Evolutionary conservation across 331 rosid species (phyloP), one percentile per base, ranked within the genome.

Genomic region (Pyrus hybrid): DNA sequence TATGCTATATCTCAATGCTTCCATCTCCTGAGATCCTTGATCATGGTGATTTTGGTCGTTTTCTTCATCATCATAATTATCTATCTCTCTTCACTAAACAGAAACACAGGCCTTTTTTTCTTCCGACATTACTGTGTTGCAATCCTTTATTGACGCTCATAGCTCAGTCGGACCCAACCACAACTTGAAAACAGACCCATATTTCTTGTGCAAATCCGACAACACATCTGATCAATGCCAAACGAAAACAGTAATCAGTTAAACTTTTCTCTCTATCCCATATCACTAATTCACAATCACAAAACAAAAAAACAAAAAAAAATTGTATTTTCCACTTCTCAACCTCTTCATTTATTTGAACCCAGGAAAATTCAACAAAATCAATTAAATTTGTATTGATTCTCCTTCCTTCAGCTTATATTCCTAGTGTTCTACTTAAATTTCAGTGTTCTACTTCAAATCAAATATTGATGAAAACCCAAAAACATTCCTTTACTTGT

Each of bases 161-260:
- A 35, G 43, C 43, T 35, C 43, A 35, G 43, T 35, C 43, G 91
- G 96, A 74, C 96, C 93, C 79, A 93, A 75, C 96, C 98, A 93
- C 76, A 93, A 80, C 90, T 87, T 93, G 83, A 90, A 80, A 73
- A 90, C 80, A 20, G 96, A 72, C 63, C 98, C 96, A 84, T 85
- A 86, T 63, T 75, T 78, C 78, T 85, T 76, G 75, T 93, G 98
- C 12, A 86, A 85, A 78, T 83, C 86, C 58, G 85, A 80, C 78
- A 93, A 78, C 76, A 87, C 64, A 58, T 90, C 96, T 93, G 86
- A 64, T 30, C 51, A 14, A 80, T 64, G 66, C 69, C 68, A 77
- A 75, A 75, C 77, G 77, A n/a, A 28, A 29, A 30, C 7, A 45
- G 58, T 14, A 22, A 60, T 32, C 5, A 13, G 7, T 43, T 41